Percentiles rank a stretch among this genome's conserved stretches.
Conservation (phyloP, 1,284 basidiomycete species). For the Tilletia indica region DNA sequence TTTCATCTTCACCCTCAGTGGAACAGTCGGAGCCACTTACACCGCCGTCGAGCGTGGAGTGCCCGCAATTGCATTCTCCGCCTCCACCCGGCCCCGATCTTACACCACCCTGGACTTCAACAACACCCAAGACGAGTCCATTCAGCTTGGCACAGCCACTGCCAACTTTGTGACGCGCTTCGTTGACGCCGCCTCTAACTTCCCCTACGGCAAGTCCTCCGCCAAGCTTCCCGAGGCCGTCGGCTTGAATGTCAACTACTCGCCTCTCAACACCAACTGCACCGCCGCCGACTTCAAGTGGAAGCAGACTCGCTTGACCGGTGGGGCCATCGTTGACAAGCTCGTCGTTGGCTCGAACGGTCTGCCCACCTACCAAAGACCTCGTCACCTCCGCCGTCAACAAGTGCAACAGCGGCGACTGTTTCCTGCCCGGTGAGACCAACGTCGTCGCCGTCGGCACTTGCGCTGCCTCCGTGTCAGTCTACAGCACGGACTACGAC, state of each 20-base stretch:
- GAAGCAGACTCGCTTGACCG: conserved; percentile 37
- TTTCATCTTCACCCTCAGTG: conserved; percentile 44
- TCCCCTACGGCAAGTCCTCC: not conserved
- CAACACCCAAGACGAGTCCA: conserved; percentile 35
- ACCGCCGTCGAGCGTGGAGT: conserved; percentile 36
- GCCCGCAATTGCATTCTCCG: conserved; percentile 45
- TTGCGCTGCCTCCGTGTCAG: conserved; percentile 37
- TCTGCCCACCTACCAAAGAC: conserved; percentile 37
- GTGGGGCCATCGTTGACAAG: conserved; percentile 40
- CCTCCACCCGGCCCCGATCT: conserved; percentile 30
- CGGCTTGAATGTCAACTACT: conserved; percentile 46
- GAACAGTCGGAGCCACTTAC: conserved; percentile 45
- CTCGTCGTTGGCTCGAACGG: conserved; percentile 38
- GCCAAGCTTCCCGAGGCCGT: conserved; percentile 40
- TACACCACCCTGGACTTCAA: conserved; percentile 35
- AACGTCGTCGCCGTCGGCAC: conserved; percentile 30
- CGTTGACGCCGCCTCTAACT: conserved; percentile 24
- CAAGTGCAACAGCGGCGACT: conserved; percentile 37
- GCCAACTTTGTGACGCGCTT: conserved; percentile 43
- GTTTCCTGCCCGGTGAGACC: conserved; percentile 46
- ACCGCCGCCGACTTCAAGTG: conserved; percentile 24
- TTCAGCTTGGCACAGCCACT: conserved; percentile 36
- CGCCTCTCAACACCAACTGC: conserved; percentile 30
- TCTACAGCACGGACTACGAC: conserved; percentile 47
- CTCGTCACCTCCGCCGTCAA: conserved; percentile 37